Percentiles rank a stretch among this genome's conserved stretches.
Conservation (phyloP, 345 rosid genomes). For the Citrus trifoliata region DNA sequence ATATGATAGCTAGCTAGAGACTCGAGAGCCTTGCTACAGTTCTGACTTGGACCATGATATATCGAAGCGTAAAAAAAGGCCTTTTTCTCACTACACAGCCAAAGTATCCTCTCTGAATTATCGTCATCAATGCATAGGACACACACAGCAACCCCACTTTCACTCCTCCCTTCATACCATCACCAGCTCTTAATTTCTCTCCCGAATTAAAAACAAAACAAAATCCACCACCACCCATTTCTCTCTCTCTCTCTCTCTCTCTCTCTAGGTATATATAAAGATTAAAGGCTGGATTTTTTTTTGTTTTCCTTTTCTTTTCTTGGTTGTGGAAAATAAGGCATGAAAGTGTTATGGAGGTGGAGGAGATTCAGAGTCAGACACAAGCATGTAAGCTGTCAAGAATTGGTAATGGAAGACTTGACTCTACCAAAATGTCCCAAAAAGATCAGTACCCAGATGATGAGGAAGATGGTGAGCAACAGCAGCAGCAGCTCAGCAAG, state of each 20-base stretch:
- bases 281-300: slow-evolving; percentile 6
- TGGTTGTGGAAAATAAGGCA: slow-evolving; percentile 42
- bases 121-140: slow-evolving; percentile 64
- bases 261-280: background rate
- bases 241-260: slow-evolving; percentile 4
- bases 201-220: background rate
- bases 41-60: slow-evolving; percentile 85
- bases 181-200: slow-evolving; percentile 19
- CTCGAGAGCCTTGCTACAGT: background rate
- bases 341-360: slow-evolving; percentile 72
- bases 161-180: slow-evolving; percentile 27
- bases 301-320: slow-evolving; percentile 10
- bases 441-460: slow-evolving; percentile 44
- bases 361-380: slow-evolving; percentile 69
- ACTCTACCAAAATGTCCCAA: slow-evolving; percentile 32
- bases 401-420: slow-evolving; percentile 44
- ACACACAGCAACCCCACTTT: slow-evolving; percentile 44
- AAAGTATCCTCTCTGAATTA: slow-evolving; percentile 39
- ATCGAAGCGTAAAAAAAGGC: slow-evolving; percentile 49
- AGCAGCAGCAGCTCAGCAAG: slow-evolving; percentile 20
- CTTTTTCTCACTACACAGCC: slow-evolving; percentile 37
- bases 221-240: slow-evolving; percentile 19
- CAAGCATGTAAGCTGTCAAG: slow-evolving; percentile 59
- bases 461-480: slow-evolving; percentile 46
- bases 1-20: background rate